These are phyloP conservation scores for Jamesozyma lodderae DNA, from an alignment of 805 yeast genomes.

Conservation along the genomic window DNA sequence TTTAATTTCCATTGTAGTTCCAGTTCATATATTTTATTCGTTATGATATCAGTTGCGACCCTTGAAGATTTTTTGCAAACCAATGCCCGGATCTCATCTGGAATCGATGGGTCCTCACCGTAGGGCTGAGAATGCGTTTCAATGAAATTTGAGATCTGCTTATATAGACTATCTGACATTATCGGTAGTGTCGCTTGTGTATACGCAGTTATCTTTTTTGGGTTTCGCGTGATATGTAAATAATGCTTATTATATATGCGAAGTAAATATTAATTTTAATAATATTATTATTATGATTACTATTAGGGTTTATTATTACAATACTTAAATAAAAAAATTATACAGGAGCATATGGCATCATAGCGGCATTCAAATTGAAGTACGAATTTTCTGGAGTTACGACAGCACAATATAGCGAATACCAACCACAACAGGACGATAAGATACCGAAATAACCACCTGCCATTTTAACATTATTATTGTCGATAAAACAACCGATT, in stretches of 20 bases:
- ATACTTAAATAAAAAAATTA: conserved; percentile 7
- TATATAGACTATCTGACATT: too few relatives aligned
- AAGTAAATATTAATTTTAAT: too few relatives aligned
- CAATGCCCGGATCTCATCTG: too few relatives aligned
- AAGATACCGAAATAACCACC: conserved; percentile 57
- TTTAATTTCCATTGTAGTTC: conserved; percentile 12
- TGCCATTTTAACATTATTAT: conserved; percentile 38
- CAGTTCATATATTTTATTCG: conserved; percentile 12
- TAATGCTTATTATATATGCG: too few relatives aligned
- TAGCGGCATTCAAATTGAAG: conserved; percentile 41
- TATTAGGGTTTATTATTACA: background rate
- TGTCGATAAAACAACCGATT: conserved; percentile 45
- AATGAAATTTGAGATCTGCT: too few relatives aligned
- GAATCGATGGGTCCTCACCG: too few relatives aligned
- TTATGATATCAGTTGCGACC: conserved; percentile 13
- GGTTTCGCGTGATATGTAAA: too few relatives aligned
- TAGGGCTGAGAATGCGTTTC: too few relatives aligned
- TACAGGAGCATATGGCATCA: conserved; percentile 41
- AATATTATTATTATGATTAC: too few relatives aligned
- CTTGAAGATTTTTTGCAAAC: conserved; percentile 1
- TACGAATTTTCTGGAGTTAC: conserved; percentile 54
- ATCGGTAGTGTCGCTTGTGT: too few relatives aligned
- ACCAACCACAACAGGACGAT: conserved; percentile 50
- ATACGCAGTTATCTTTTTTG: too few relatives aligned
- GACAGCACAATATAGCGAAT: conserved; percentile 54